Percentiles rank a stretch among this genome's conserved stretches.
Evolutionary conservation across 2,329 filamentous ascomycete species (phyloP).

Genomic region (Neonectria ditissima): DNA sequence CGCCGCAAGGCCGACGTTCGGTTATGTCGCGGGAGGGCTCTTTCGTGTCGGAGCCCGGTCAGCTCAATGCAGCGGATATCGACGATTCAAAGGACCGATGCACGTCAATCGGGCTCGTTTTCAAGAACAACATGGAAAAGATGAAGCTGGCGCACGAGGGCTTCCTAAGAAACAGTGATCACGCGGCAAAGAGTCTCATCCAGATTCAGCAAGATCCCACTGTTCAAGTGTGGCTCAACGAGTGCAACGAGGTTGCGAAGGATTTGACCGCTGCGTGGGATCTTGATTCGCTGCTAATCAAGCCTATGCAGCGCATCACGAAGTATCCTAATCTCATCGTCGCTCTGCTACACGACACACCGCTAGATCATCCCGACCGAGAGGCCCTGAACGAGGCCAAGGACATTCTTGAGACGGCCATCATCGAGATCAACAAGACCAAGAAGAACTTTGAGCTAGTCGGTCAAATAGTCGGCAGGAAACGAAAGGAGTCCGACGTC

Average conservation of each 20-base stretch:
- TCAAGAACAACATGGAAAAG: conserved; percentile 67
- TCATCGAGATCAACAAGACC: conserved; percentile 91
- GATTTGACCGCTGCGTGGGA: conserved; percentile 96
- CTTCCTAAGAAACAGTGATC: conserved; percentile 72
- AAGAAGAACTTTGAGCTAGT: conserved; percentile 96
- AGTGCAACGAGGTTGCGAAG: conserved; percentile 91
- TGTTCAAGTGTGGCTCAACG: conserved; percentile 87
- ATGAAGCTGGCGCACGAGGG: conserved; percentile 72
- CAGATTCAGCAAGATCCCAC: conserved; percentile 72
- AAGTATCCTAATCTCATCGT: conserved; percentile 92
- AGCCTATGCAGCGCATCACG: conserved; percentile 92
- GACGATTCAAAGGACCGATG: conserved; percentile 65
- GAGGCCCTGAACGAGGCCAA: conserved; percentile 68
- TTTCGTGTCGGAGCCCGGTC: conserved; percentile 54
- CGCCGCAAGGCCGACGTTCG: conserved; percentile 65
- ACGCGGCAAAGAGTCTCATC: conserved; percentile 70
- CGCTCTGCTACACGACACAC: conserved; percentile 83
- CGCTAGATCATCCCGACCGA: conserved; percentile 85
- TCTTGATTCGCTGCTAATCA: conserved; percentile 94
- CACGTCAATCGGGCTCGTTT: conserved; percentile 65
- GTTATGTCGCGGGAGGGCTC: conserved; percentile 57
- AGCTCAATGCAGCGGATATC: conserved; percentile 54
- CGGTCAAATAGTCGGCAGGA: conserved; percentile 86
- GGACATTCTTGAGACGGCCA: conserved; percentile 70
- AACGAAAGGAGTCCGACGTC: conserved; percentile 90